Conservation (phyloP, 2,329 filamentous ascomycete species). For the Colletotrichum sp. region DNA sequence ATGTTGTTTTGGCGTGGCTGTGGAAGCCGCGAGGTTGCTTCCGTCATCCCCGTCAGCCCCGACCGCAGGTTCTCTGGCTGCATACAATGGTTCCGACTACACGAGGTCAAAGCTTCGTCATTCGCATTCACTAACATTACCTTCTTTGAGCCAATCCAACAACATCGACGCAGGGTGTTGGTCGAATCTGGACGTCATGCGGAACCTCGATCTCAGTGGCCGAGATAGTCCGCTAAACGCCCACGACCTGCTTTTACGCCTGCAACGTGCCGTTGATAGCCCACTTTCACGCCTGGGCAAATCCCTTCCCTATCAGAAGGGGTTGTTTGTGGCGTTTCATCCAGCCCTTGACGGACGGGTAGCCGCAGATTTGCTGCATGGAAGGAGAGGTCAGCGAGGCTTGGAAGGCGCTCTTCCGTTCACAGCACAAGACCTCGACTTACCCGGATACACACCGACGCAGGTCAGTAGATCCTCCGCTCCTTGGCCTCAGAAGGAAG, state of each 20-base stretch:
- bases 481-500: background rate
- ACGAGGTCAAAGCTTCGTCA: background rate
- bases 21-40: conserved; percentile 9
- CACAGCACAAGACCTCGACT: conserved; percentile 10
- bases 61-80: conserved; percentile 13
- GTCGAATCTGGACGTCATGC: conserved; percentile 27
- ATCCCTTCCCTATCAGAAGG: conserved; percentile 44
- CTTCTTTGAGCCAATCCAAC: conserved; percentile 17
- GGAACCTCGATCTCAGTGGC: conserved; percentile 34
- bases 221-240: conserved; percentile 34
- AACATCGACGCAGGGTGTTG: conserved; percentile 21
- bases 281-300: conserved; percentile 36
- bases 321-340: conserved; percentile 53
- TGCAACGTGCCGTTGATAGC: conserved; percentile 46
- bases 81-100: conserved; percentile 10
- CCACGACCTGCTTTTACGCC: conserved; percentile 35
- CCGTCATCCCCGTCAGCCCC: conserved; percentile 8
- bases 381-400: conserved; percentile 37
- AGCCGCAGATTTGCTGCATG: conserved; percentile 52
- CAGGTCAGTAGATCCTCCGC: conserved; percentile 11
- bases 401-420: conserved; percentile 15
- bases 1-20: background rate
- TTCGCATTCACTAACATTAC: background rate
- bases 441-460: conserved; percentile 1
- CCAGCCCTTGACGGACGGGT: conserved; percentile 51